phyloP scores from a whole-genome alignment of 345 rosid species.

The Acer yangbiense region DNA sequence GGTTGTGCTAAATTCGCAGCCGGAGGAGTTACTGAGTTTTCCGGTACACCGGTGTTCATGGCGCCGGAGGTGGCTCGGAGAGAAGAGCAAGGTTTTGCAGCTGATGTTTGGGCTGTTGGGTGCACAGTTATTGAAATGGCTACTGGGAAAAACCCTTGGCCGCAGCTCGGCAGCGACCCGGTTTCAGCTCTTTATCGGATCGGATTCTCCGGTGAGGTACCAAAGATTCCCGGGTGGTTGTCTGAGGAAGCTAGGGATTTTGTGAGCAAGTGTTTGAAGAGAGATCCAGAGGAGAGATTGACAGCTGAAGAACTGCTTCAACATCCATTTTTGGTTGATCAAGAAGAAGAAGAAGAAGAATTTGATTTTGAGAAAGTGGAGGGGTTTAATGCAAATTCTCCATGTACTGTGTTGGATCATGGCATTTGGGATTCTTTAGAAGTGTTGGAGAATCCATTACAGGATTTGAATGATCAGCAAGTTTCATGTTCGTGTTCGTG shows the following conservation, averaged over 20 bases:
- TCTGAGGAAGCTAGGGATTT: conserved; percentile 68
- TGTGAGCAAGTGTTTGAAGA: conserved; percentile 58
- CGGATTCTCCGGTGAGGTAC: conserved; percentile 70
- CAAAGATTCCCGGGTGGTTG: conserved; percentile 65
- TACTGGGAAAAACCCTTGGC: conserved; percentile 76
- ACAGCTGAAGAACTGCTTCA: conserved; percentile 56
- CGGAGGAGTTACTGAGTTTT: conserved; percentile 30
- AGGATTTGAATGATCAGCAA: too few species aligned
- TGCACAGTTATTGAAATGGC: conserved; percentile 81
- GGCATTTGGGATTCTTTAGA: conserved; percentile 69
- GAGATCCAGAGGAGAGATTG: conserved; percentile 69
- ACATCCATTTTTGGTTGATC: conserved; percentile 64
- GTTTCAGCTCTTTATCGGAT: conserved; percentile 68
- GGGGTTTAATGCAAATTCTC: conserved; percentile 44
- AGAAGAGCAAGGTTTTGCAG: conserved; percentile 76
- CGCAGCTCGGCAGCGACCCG: conserved; percentile 52
- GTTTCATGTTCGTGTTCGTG: conserved; percentile 26
- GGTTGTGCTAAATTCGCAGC: conserved; percentile 67
- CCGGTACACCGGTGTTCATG: conserved; percentile 96
- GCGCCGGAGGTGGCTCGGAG: conserved; percentile 91
- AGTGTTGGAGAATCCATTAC: conserved; percentile 26
- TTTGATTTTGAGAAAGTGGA: conserved; percentile 1
- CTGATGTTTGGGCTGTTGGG: conserved; percentile 92
- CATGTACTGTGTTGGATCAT: conserved; percentile 73
- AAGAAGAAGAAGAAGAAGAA: background rate